phyloP scores from a whole-genome alignment of 2,329 filamentous ascomycete species.

The Zymoseptoria passerinii region DNA sequence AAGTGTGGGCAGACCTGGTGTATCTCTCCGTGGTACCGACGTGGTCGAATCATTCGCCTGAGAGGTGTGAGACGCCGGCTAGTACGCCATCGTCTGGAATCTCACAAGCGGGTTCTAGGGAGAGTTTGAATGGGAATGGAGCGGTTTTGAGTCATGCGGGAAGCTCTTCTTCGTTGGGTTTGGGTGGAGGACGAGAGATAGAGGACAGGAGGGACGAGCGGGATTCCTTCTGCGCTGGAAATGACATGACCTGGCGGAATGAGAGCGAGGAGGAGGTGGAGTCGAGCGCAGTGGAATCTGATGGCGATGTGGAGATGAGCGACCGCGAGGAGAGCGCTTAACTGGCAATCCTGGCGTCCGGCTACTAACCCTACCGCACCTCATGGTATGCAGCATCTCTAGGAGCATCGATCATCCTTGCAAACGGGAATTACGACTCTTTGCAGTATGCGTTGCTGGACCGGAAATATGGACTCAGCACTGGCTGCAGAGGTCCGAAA shows the following conservation, averaged over 20 bases:
- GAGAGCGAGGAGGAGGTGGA: not conserved
- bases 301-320: not conserved
- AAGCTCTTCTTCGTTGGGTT: not conserved
- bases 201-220: not conserved
- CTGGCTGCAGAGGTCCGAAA: not conserved
- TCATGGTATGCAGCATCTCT: too few relatives aligned
- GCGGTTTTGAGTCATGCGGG: not conserved
- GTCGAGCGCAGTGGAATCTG: not conserved
- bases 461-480: too few relatives aligned
- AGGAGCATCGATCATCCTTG: too few relatives aligned
- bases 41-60: not conserved
- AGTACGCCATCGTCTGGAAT: not conserved
- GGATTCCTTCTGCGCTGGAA: not conserved
- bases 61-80: not conserved
- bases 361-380: too few relatives aligned
- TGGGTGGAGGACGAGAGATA: not conserved
- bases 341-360: too few relatives aligned
- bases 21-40: slow-evolving; percentile 41
- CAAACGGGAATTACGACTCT: not conserved
- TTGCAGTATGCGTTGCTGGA: too few relatives aligned
- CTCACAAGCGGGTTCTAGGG: not conserved
- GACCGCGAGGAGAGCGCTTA: not conserved
- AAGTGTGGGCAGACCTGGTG: slow-evolving; percentile 71
- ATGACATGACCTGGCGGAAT: not conserved
- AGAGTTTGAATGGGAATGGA: not conserved